Percentiles rank a stretch among this genome's conserved stretches.
Evolutionary conservation across 768 basidiomycete species (phyloP).

Genomic region (Russula virescens): DNA sequence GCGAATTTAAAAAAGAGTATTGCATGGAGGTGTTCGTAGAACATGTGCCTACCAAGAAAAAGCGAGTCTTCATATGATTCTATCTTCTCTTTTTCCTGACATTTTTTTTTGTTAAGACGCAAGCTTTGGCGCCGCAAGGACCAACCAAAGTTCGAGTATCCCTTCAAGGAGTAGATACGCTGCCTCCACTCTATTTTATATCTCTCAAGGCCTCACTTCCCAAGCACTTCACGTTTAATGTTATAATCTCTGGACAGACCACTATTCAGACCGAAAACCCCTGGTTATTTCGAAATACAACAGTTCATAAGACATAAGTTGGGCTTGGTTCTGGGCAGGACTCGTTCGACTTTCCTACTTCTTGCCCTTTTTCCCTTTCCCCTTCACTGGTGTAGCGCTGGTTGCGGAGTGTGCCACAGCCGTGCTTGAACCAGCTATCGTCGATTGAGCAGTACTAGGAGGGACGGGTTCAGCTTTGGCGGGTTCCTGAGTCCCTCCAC

Average conservation of each 20-base stretch:
- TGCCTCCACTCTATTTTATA: neutral
- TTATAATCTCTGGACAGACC: neutral
- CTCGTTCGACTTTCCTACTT: conserved; percentile 6
- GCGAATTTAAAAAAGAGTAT: conserved; percentile 81
- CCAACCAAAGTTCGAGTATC: conserved; percentile 80
- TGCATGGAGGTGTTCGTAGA: conserved; percentile 85
- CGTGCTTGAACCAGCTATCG: conserved; percentile 8
- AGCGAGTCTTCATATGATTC: conserved; percentile 48
- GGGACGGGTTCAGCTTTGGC: conserved; percentile 22
- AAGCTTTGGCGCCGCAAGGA: conserved; percentile 91
- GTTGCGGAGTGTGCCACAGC: conserved; percentile 6
- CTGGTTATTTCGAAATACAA: neutral
- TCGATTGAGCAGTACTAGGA: neutral
- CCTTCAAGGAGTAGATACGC: conserved; percentile 63
- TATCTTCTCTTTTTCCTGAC: conserved; percentile 3
- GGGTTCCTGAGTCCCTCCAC: conserved; percentile 20
- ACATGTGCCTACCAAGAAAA: conserved; percentile 80
- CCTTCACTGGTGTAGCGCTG: conserved; percentile 15
- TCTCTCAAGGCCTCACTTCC: neutral
- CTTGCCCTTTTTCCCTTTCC: conserved; percentile 16
- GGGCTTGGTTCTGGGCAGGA: neutral
- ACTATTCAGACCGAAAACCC: neutral
- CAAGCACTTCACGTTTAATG: neutral
- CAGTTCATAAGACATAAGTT: neutral
- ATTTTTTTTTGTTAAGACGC: conserved; percentile 48